Evolutionary conservation across 495 filamentous ascomycete species (phyloP), one percentile per base, ranked within the genome.

Genomic region (Lineolata rhizophorae): DNA sequence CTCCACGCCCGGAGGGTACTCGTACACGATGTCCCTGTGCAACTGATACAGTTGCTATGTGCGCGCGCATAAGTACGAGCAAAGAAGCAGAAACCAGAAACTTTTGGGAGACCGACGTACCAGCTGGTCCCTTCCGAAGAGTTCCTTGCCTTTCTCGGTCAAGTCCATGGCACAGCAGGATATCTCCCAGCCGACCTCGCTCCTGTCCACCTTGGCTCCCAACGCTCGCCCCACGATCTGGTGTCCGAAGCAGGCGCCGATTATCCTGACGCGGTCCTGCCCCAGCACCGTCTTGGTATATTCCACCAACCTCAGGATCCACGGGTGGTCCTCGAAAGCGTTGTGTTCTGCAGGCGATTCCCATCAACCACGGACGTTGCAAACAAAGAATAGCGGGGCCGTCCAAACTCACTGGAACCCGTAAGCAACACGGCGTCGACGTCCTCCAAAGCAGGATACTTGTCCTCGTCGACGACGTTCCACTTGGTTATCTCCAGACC

Each of bases 161-260:
- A 87, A 53, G 22, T 67, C 52, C 29, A 87, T 61, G 20, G 75
- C 60, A 6, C 62, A 66, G 0, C 90, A 83, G 29, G 72, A 67
- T 17, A 74, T 57, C 49, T 94, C 85, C 85, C 85, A 94, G 5
- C 77, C 81, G 3, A 46, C 50, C 19, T 65, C 58, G 41, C 64
- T 77, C 25, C 67, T 52, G n/a, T 58, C 68, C 5, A 92, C 73
- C 28, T 63, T 64, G 19, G 52, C 61, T 1, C 70, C 77, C 35
- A 91, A 45, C 2, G 82, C 81, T 13, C 83, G 61, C 0, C 65
- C 80, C 31, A 92, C 57, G 31, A 93, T 85, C 53, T 94, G 82
- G 47, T 93, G 84, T 12, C 83, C 85, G 50, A 85, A 93, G 48
- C 84, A 93, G 18, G 87, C 64, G 10, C 80, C 83, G 13, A 92